A percentile compares a stretch with the other conserved stretches of the same genome.
phyloP scores from a whole-genome alignment of 345 rosid genomes.

The Linum tenue region DNA sequence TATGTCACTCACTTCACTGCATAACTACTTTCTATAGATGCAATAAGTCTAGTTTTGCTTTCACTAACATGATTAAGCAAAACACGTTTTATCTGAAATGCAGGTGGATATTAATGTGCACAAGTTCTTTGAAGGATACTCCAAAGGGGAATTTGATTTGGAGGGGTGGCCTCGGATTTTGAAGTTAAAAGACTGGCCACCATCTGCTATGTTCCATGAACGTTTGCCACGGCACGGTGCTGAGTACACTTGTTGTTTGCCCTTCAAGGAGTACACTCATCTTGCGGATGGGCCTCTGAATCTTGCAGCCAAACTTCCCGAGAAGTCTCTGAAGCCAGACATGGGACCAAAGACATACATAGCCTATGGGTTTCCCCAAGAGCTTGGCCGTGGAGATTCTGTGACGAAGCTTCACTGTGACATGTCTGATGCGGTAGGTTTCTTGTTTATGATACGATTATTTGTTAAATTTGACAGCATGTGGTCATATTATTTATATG shows the following conservation, averaged over 20 bases:
- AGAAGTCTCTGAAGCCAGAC: conserved; percentile 2
- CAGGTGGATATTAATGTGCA: conserved; percentile 7
- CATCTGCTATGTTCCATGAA: conserved; percentile 10
- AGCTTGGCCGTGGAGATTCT: conserved; percentile 14
- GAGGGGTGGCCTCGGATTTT: conserved; percentile 5
- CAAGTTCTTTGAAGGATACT: conserved; percentile 9
- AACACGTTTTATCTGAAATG: background rate
- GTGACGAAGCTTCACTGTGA: conserved; percentile 4
- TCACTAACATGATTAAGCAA: no score
- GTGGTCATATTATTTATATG: no score
- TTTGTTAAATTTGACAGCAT: no score
- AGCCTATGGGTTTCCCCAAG: conserved; percentile 10
- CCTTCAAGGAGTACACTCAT: conserved; percentile 3
- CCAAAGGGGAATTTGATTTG: background rate
- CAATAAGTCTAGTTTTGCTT: no score
- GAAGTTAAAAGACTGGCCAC: conserved; percentile 10
- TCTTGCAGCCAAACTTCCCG: conserved; percentile 4
- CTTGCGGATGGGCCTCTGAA: conserved; percentile 3
- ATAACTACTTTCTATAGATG: background rate
- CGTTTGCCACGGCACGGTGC: conserved; percentile 8
- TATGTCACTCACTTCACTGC: background rate
- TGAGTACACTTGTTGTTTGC: conserved; percentile 2
- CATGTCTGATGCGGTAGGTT: background rate
- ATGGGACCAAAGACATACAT: conserved; percentile 12
- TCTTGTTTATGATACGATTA: no score